phyloP scores from a whole-genome alignment of 2,329 filamentous ascomycete species.

The Alternaria hordeiaustralica region DNA sequence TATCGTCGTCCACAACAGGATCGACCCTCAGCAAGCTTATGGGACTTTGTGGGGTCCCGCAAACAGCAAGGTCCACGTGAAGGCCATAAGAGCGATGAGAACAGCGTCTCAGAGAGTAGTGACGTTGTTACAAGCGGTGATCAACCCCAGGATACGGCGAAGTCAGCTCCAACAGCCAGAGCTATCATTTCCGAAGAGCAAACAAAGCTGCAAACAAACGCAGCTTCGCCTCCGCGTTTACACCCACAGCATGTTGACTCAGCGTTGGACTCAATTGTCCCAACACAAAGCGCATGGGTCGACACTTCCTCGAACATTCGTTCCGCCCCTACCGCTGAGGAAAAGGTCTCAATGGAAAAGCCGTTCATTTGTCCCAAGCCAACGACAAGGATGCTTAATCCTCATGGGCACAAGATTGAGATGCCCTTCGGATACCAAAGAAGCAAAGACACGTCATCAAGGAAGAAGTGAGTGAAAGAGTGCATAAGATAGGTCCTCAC shows the following conservation, averaged over 20 bases:
- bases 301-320: neutral
- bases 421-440: neutral
- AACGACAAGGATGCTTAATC: neutral
- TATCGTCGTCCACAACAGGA: neutral
- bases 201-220: neutral
- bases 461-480: no score
- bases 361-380: neutral
- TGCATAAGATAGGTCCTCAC: neutral
- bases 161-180: neutral
- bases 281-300: neutral
- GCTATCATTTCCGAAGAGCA: neutral
- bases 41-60: neutral
- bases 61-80: neutral
- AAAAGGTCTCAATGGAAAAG: neutral
- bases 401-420: neutral
- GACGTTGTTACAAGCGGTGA: neutral
- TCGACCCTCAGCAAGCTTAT: neutral
- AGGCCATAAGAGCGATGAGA: neutral
- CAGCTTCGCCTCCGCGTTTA: neutral
- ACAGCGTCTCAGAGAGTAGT: neutral
- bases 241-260: neutral
- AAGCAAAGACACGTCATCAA: neutral
- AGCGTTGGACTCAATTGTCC: neutral
- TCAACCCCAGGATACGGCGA: neutral
- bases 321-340: neutral